phyloP scores from a whole-genome alignment of 208 protist species.

The Willaertia magna region DNA sequence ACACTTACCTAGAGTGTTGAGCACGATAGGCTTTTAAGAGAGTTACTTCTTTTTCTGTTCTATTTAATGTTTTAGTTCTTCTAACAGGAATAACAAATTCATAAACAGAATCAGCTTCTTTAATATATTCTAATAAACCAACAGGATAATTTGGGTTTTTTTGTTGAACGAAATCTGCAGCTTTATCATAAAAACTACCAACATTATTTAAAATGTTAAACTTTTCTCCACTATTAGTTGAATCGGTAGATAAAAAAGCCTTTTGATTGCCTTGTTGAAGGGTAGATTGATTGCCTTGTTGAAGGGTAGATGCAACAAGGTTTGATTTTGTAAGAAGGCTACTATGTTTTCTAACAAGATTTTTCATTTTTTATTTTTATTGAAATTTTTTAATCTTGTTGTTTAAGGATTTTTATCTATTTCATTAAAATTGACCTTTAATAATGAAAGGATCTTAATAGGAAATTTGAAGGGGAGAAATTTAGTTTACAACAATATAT shows the following conservation, averaged over 20 bases:
- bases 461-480: too few relatives aligned
- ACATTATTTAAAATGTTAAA: constrained; percentile 13
- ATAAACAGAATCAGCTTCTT: constrained; percentile 4
- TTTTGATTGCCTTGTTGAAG: too few relatives aligned
- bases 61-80: neutral
- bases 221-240: neutral
- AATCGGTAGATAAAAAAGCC: neutral
- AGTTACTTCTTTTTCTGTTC: neutral
- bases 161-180: neutral
- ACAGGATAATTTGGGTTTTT: neutral
- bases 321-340: too few relatives aligned
- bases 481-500: too few relatives aligned
- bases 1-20: constrained; percentile 58
- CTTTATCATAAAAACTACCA: constrained; percentile 15
- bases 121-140: constrained; percentile 11
- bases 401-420: too few relatives aligned
- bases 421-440: too few relatives aligned
- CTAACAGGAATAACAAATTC: neutral
- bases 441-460: too few relatives aligned
- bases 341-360: too few relatives aligned
- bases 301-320: too few relatives aligned
- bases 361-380: too few relatives aligned
- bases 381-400: too few relatives aligned
- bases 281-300: too few relatives aligned
- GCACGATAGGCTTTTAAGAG: neutral